A percentile compares a stretch with the other conserved stretches of the same genome.
Evolutionary conservation across 2,329 filamentous ascomycete species (phyloP).

Genomic region (Claviceps sp.): DNA sequence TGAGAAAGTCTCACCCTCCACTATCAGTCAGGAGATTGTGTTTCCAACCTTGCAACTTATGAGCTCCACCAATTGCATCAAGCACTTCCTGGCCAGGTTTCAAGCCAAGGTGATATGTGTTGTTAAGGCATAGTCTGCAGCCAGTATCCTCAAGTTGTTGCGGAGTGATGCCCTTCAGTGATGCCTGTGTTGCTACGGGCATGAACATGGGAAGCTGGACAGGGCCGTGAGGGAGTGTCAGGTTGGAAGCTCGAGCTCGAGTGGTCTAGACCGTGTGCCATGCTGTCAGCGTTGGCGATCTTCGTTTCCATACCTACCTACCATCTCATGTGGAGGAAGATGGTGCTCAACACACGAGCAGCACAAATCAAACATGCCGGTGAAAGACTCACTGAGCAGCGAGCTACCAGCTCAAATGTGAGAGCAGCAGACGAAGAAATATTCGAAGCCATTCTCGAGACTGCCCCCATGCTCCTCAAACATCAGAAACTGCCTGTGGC

Average conservation of each 20-base stretch:
- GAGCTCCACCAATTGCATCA: slow-evolving; percentile 78
- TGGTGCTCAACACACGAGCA: neutral
- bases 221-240: slow-evolving; percentile 81
- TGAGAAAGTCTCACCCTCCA: slow-evolving; percentile 43
- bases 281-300: neutral
- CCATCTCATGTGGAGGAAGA: neutral
- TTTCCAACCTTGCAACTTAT: slow-evolving; percentile 89
- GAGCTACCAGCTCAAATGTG: slow-evolving; percentile 63
- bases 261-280: slow-evolving; percentile 51
- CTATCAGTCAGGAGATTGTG: slow-evolving; percentile 85
- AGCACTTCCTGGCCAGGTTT: slow-evolving; percentile 88
- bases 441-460: slow-evolving; percentile 33
- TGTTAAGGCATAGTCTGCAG: slow-evolving; percentile 88
- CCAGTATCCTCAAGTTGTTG: slow-evolving; percentile 81
- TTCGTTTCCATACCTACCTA: neutral
- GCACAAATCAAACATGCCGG: neutral
- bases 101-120: slow-evolving; percentile 91
- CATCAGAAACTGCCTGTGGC: neutral
- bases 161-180: slow-evolving; percentile 85
- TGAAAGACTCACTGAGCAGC: slow-evolving; percentile 55
- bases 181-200: slow-evolving; percentile 95
- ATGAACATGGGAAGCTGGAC: slow-evolving; percentile 92
- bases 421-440: slow-evolving; percentile 51
- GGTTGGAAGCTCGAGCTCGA: slow-evolving; percentile 76
- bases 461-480: slow-evolving; percentile 15